Percentiles rank a stretch among this genome's conserved stretches.
Evolutionary conservation across 352 stramenopile species (phyloP).

Genomic region (Saprolegnia parasitica): DNA sequence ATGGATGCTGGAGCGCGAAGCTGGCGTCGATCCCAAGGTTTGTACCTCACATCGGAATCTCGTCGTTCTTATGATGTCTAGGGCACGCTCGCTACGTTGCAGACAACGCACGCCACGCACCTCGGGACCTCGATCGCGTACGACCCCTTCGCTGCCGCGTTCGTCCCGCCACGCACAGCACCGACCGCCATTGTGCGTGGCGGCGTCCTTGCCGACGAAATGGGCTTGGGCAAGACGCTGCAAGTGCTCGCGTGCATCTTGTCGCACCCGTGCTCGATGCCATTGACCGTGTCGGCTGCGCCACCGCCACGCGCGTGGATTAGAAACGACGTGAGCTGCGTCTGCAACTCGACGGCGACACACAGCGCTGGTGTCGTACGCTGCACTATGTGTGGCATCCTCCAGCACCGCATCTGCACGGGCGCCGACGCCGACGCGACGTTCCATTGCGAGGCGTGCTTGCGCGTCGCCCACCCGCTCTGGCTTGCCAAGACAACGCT

Average conservation of each 20-base stretch:
- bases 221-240: conserved; percentile 88
- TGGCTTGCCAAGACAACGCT: conserved; percentile 75
- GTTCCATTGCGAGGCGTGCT: conserved; percentile 68
- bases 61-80: not conserved
- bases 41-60: conserved; percentile 16
- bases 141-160: not conserved
- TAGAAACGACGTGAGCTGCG: conserved; percentile 34
- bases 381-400: conserved; percentile 48
- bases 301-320: conserved; percentile 4
- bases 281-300: not conserved
- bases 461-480: conserved; percentile 37
- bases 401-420: conserved; percentile 64
- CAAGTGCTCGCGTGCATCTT: conserved; percentile 54
- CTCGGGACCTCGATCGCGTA: conserved; percentile 30
- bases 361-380: conserved; percentile 44
- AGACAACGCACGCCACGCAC: not conserved
- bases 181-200: conserved; percentile 37
- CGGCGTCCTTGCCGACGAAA: conserved; percentile 90
- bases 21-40: not conserved
- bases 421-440: conserved; percentile 31
- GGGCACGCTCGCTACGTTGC: not conserved
- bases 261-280: conserved; percentile 38
- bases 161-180: conserved; percentile 18
- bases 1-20: conserved; percentile 51
- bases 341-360: conserved; percentile 43